phyloP scores from a whole-genome alignment of 75 land plant genomes.

The Sequoiadendron giganteum region DNA sequence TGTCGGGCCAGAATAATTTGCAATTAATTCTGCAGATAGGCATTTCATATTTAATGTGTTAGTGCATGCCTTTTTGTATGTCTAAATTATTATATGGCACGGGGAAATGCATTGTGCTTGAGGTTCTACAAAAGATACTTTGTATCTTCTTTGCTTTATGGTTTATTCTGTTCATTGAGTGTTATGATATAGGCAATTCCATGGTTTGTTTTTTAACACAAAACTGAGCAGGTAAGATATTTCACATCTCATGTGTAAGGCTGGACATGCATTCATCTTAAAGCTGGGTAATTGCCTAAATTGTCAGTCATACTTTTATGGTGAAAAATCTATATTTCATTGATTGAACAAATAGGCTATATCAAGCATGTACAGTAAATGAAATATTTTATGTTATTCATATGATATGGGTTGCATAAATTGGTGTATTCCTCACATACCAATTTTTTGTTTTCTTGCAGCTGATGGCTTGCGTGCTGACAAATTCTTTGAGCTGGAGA shows the following conservation, averaged over 20 bases:
- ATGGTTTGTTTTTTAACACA: not conserved
- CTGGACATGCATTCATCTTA: not conserved
- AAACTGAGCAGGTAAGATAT: not conserved
- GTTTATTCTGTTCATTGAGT: not conserved
- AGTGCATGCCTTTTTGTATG: not conserved
- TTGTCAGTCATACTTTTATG: not conserved
- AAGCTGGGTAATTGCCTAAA: not conserved
- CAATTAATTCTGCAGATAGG: not conserved
- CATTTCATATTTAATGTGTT: not conserved
- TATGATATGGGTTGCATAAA: not conserved
- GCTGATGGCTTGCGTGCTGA: slow-evolving; percentile 98
- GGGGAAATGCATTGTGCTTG: not conserved
- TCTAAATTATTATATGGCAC: not conserved
- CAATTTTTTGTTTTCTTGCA: slow-evolving; percentile 29
- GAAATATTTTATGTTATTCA: not conserved
- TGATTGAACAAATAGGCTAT: not conserved
- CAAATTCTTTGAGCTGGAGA: slow-evolving; percentile 89
- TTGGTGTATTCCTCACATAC: not conserved
- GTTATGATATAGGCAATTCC: not conserved
- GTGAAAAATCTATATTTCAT: not conserved
- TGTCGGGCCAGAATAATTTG: not conserved
- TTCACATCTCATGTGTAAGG: not conserved
- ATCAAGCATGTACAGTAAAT: not conserved
- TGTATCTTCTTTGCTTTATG: not conserved
- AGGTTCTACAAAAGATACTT: not conserved